Evolutionary conservation across 2,329 filamentous ascomycete genomes (phyloP), one percentile per base, ranked within the genome.

Genomic region (Neocatenulostroma microsporum): DNA sequence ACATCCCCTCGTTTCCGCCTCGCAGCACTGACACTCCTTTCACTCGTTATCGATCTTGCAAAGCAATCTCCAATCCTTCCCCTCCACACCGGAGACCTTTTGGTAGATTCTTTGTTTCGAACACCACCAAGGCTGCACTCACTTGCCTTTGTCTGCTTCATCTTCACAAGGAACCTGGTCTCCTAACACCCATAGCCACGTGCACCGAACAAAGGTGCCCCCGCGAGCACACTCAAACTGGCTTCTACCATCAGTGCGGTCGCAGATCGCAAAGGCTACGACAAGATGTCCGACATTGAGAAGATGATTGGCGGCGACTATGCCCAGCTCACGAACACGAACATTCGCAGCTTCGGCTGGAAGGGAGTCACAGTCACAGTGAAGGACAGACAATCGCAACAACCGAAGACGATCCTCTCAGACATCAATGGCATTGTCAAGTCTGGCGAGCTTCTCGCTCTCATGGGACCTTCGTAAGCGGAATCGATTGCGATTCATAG

Each of bases 381-480:
- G 45, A 82, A 83, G 50, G 82, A 88, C 57, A 68, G 74, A 4
- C 67, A 75, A 44, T 79, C 78, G 1, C 80, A 81, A 48, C 54
- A 74, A 43, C 68, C 74, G 27, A 9, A 14, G 17, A 61, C 68
- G 10, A 74, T 86, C 37, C 65, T 86, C 4, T 65, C 71, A 17
- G 62, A 70, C 45, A 69, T 77, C 15, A 66, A 68, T 45, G 81
- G 82, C 2, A 56, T 72, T 32, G 71, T 80, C 11, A 59, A 74
- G 53, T 76, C 78, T 23, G 82, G 81, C 18, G 75, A 84, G 51
- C 65, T 86, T 27, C 70, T 84, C 39, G 85, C 84, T 27, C 59
- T 91, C 24, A 88, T 91, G 82, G 85, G 85, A 5, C 83, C 83
- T n/a, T n/a, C n/a, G n/a, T n/a, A n/a, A n/a, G n/a, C n/a, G n/a